Evolutionary conservation across 139 green algal genomes (phyloP), one percentile per base, ranked within the genome.

Genomic region (Chlamydomonas eustigma): DNA sequence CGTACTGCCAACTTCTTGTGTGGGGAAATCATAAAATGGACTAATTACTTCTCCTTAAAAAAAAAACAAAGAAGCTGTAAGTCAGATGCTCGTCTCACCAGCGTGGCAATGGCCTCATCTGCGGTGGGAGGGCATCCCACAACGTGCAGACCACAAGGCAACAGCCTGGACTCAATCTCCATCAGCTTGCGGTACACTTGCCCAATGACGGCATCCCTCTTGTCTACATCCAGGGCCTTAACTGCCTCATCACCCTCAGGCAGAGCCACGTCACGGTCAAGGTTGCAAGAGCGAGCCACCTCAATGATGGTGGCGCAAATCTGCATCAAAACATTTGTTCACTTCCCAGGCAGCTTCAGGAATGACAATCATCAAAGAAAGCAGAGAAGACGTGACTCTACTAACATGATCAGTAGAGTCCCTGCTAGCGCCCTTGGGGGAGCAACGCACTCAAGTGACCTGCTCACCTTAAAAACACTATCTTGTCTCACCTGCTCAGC

Each of bases 91-190:
- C n/a, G n/a, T n/a, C n/a, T n/a, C 44, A 58, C 44, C 68, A 99
- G 88, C 6, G 95, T 99, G 72, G 95, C 95, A 2, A 99, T 83
- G 0, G 95, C 95, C 88, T 99, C 95, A 73, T 92, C 88, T 8
- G 95, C 94, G 28, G 91, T 94, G 64, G 95, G 95, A 0, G 92
- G 88, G 67, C 83, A 85, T 72, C 95, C 95, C 51, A 99, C 92
- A 1, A 99, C 83, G 83, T 99, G 95, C 83, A 99, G 91, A 37
- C 95, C 95, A 82, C 95, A 98, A 33, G 95, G 95, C 84, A 99
- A 91, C 81, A 99, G 91, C 37, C 95, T 87, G 37, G 88, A 95
- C 91, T 99, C 95, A 71, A 99, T 99, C 90, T 99, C 96, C 95
- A 99, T 99, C 51, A 99, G 88, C 91, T 92, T 90, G 35, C 82